Evolutionary conservation across 2,329 filamentous ascomycete genomes (phyloP).

Genomic region (Neocatenulostroma microsporum): DNA sequence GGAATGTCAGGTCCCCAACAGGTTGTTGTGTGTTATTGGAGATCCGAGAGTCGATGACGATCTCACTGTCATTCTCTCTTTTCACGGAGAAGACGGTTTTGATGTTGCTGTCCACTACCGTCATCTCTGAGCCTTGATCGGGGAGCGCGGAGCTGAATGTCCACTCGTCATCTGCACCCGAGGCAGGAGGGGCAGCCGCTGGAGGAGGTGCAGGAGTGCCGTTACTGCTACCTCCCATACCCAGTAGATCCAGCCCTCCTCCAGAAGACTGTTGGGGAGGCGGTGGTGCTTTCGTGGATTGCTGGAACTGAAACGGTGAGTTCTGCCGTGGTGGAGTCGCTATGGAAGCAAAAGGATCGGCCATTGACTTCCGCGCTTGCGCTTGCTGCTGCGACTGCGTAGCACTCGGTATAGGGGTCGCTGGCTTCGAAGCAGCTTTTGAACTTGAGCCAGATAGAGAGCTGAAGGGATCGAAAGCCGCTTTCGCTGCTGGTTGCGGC

Average conservation of each 20-base stretch:
- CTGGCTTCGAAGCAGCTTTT: constrained; percentile 39
- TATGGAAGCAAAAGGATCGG: constrained; percentile 56
- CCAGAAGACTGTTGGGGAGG: constrained; percentile 14
- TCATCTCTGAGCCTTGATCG: constrained; percentile 53
- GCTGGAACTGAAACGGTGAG: constrained; percentile 44
- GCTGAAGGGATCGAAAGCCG: constrained; percentile 52
- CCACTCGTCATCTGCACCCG: constrained; percentile 72
- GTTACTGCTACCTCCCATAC: constrained; percentile 18
- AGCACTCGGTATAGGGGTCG: constrained; percentile 39
- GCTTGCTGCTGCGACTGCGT: constrained; percentile 16
- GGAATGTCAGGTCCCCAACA: constrained; percentile 76
- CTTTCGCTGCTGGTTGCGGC: constrained; percentile 30
- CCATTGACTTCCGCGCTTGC: constrained; percentile 29
- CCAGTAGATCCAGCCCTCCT: constrained; percentile 21
- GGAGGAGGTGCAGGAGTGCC: constrained; percentile 4
- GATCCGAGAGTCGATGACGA: constrained; percentile 69
- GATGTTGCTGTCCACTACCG: constrained; percentile 58
- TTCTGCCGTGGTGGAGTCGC: constrained; percentile 45
- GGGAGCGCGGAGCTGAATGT: constrained; percentile 83
- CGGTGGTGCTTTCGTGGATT: constrained; percentile 35
- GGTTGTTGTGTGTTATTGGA: constrained; percentile 68
- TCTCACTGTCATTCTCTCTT: constrained; percentile 47
- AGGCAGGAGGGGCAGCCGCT: constrained; percentile 3
- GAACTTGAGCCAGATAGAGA: constrained; percentile 31
- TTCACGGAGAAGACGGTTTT: constrained; percentile 66